Conservation (phyloP, 768 basidiomycete genomes). For the Naganishia vaughanmartiniae region DNA sequence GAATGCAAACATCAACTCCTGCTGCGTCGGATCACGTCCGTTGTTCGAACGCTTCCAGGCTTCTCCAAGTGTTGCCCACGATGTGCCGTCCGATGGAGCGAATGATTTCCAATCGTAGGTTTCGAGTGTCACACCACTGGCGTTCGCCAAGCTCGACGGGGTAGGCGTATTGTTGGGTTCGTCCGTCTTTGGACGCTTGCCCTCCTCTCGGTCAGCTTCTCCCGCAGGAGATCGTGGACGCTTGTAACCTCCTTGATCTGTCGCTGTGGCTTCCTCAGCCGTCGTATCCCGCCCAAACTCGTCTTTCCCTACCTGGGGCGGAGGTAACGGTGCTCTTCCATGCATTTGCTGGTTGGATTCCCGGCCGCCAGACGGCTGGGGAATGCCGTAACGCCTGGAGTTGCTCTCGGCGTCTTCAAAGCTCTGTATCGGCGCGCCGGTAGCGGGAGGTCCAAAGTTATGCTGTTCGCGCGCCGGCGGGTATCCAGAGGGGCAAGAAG, state of each 20-base stretch:
- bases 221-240: not conserved
- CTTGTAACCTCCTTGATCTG: slow-evolving; percentile 1
- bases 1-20: slow-evolving; percentile 24
- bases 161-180: not conserved
- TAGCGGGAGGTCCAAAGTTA: not conserved
- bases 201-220: not conserved
- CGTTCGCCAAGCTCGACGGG: not conserved
- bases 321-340: slow-evolving; percentile 6
- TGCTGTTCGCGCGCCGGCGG: not conserved
- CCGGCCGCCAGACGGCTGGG: not conserved
- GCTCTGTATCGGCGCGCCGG: not conserved
- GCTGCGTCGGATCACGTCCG: slow-evolving; percentile 3
- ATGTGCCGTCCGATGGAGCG: not conserved
- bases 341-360: not conserved
- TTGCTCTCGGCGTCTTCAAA: slow-evolving; percentile 9
- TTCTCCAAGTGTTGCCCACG: slow-evolving; percentile 24
- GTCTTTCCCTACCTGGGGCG: slow-evolving; percentile 12
- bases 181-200: slow-evolving; percentile 14
- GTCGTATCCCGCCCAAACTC: slow-evolving; percentile 10
- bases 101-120: slow-evolving; percentile 15
- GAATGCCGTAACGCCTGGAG: not conserved
- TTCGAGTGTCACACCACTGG: slow-evolving; percentile 9
- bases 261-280: not conserved
- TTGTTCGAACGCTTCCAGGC: slow-evolving; percentile 21
- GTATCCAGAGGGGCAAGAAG: not conserved